phyloP scores from a whole-genome alignment of 2,329 filamentous ascomycete genomes.

The Penicillium sp. region DNA sequence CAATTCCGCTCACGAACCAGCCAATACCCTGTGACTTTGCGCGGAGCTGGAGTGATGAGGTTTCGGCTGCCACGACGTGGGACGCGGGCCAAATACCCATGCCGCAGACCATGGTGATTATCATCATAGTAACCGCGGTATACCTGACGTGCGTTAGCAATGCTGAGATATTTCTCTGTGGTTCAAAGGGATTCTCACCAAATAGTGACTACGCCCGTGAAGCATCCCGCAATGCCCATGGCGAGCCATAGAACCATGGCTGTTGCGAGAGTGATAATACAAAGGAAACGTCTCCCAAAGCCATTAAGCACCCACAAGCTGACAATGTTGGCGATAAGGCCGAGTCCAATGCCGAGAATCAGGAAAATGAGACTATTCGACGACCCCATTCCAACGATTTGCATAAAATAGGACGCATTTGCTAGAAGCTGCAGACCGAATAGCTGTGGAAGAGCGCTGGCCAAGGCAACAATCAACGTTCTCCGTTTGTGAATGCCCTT shows the following conservation, averaged over 20 bases:
- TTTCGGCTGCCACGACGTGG: slow-evolving; percentile 35
- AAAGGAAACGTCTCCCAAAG: slow-evolving; percentile 44
- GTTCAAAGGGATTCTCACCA: slow-evolving; percentile 34
- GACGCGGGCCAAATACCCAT: slow-evolving; percentile 36
- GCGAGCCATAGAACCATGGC: slow-evolving; percentile 43
- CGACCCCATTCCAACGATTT: slow-evolving; percentile 30
- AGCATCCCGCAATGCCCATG: slow-evolving; percentile 51
- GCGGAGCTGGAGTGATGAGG: slow-evolving; percentile 34
- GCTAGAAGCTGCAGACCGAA: slow-evolving; percentile 49
- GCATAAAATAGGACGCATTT: slow-evolving; percentile 42
- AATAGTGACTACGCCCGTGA: slow-evolving; percentile 36
- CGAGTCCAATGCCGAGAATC: slow-evolving; percentile 48
- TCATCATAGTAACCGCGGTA: slow-evolving; percentile 44
- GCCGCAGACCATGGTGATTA: slow-evolving; percentile 45
- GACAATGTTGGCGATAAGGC: slow-evolving; percentile 45
- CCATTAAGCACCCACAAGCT: slow-evolving; percentile 48
- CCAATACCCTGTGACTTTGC: slow-evolving; percentile 39
- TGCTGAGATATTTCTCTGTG: too few relatives aligned
- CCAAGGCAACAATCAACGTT: slow-evolving; percentile 35
- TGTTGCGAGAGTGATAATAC: slow-evolving; percentile 37
- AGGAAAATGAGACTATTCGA: slow-evolving; percentile 43
- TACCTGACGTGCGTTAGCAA: slow-evolving; percentile 31
- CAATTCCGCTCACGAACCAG: slow-evolving; percentile 45
- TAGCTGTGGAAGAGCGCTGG: slow-evolving; percentile 44
- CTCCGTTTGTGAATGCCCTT: slow-evolving; percentile 21